Evolutionary conservation across 1,139 yeast species (phyloP).

Genomic region (Nematodospora anomalae): DNA sequence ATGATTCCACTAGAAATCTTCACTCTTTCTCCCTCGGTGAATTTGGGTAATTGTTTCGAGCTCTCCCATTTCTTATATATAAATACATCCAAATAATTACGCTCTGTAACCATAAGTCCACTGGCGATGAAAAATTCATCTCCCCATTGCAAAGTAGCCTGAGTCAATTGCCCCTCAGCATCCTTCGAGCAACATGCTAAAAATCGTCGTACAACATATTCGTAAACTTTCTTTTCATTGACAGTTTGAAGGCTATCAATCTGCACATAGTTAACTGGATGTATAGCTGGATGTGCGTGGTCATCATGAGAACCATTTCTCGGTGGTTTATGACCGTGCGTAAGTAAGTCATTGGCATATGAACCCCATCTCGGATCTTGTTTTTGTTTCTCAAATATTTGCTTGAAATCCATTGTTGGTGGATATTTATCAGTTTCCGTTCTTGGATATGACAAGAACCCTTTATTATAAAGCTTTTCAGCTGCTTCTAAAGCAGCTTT

Average conservation of each 20-base stretch:
- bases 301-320: slow-evolving; percentile 84
- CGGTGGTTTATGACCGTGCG: slow-evolving; percentile 54
- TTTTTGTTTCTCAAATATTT: slow-evolving; percentile 60
- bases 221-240: slow-evolving; percentile 74
- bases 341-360: slow-evolving; percentile 38
- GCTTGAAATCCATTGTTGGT: slow-evolving; percentile 63
- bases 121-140: slow-evolving; percentile 66
- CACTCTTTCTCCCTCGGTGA: slow-evolving; percentile 57
- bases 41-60: slow-evolving; percentile 62
- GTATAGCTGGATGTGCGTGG: slow-evolving; percentile 98
- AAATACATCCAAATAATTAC: slow-evolving; percentile 79
- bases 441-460: slow-evolving; percentile 92
- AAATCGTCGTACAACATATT: slow-evolving; percentile 82
- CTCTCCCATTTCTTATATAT: slow-evolving; percentile 80
- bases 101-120: slow-evolving; percentile 71
- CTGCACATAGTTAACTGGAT: slow-evolving; percentile 65
- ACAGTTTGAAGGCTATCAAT: slow-evolving; percentile 35
- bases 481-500: slow-evolving; percentile 82
- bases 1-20: slow-evolving; percentile 55
- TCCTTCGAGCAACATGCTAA: slow-evolving; percentile 91
- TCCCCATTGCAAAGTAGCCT: slow-evolving; percentile 72
- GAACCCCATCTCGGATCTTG: slow-evolving; percentile 50
- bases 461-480: slow-evolving; percentile 80
- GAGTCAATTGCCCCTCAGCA: slow-evolving; percentile 74
- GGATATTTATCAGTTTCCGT: slow-evolving; percentile 95